These are phyloP conservation scores for Xylaria digitata DNA, from an alignment of 2,329 filamentous ascomycete species.

Conservation along the genomic window DNA sequence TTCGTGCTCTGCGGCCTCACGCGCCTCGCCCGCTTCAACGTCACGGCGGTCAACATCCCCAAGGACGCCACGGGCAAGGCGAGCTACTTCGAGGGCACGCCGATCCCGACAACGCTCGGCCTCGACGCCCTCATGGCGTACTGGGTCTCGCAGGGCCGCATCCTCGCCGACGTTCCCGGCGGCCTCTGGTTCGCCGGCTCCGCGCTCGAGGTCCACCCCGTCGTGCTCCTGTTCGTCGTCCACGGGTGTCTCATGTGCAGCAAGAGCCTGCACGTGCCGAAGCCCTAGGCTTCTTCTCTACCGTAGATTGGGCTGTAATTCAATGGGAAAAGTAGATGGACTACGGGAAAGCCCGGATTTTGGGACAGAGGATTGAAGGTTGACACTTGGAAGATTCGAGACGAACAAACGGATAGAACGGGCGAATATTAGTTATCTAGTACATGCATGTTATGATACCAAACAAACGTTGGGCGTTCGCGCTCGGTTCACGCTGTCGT, in stretches of 20 bases:
- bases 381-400: not conserved
- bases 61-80: conserved; percentile 94
- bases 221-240: conserved; percentile 82
- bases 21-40: conserved; percentile 95
- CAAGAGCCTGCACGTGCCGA: conserved; percentile 94
- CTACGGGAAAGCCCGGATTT: not conserved
- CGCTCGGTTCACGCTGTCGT: conserved; percentile 2
- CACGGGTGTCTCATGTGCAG: conserved; percentile 96
- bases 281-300: conserved; percentile 65
- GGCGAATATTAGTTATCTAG: not conserved
- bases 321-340: not conserved
- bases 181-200: conserved; percentile 77
- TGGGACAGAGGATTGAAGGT: not conserved
- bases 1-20: conserved; percentile 97
- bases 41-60: conserved; percentile 87
- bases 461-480: not conserved
- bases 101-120: conserved; percentile 88
- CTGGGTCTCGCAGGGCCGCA: conserved; percentile 85
- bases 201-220: conserved; percentile 83
- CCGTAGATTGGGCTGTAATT: not conserved
- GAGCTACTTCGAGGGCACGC: conserved; percentile 95
- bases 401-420: not conserved
- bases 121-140: conserved; percentile 88
- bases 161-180: conserved; percentile 80
- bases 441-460: conserved; percentile 2